Base-by-base conservation (phyloP, 495 filamentous ascomycete genomes). In the Trichocladium antarcticum region DNA sequence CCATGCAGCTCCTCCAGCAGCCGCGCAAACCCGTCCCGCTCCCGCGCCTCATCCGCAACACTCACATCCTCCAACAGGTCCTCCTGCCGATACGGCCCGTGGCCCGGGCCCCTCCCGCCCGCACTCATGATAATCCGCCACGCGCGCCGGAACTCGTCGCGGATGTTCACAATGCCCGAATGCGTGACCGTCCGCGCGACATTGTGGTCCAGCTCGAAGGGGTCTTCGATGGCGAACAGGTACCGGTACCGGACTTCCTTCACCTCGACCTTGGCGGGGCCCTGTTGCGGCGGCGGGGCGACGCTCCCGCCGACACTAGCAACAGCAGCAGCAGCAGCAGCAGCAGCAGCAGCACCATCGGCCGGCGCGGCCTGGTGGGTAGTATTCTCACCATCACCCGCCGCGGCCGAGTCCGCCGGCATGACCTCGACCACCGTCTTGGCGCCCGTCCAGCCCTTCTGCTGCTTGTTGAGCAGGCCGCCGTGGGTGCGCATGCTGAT, bases 141-240 rank as follows among this genome's bases (percentile, higher is more conserved):
- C 7, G 86, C 85, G 27, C 86, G 74, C 2, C 82, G 71, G 55
- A 93, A 87, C 68, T 93, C 87, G 50, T 87, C 81, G 21, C 84
- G 70, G 42, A 92, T 90, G 4, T 80, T 72, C 0, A 80, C 76
- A 36, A 92, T 83, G 9, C 85, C 85, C 37, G 75, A 74, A 51
- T 83, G 78, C 22, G 80, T 87, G 1, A 90, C 87, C 0, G 87
- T 92, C 27, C 85, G 69, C 8, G 81, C 87, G 37, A 93, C 81
- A 56, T 93, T 92, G 63, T 92, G 86, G 38, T 81, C 78, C 3
- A 75, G 70, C 68, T 92, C 87, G 59, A 93, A 92, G 0, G 87
- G 87, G 59, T 93, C 87, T 58, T 93, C 87, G 50, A 93, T 87
- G 31, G 85, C 82, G 53, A 92, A 82, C 14, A 93, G 75, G 60